phyloP scores from a whole-genome alignment of 257 asterid species.

The Salvia hispanica region DNA sequence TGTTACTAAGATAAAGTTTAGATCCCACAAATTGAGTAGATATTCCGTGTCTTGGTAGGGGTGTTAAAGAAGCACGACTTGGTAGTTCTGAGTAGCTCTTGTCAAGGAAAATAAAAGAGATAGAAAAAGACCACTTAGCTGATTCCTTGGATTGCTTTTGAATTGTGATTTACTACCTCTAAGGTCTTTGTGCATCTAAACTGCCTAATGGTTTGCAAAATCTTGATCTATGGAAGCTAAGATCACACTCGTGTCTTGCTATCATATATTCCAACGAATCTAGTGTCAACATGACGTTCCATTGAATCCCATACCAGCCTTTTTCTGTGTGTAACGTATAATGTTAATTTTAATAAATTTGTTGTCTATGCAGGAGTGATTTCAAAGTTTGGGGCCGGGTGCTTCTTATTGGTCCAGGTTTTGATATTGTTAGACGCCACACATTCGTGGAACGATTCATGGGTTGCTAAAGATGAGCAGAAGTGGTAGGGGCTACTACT shows the following conservation, averaged over 20 bases:
- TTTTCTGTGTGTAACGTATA: not conserved
- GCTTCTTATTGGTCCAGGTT: constrained; percentile 88
- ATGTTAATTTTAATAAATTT: constrained; percentile 18
- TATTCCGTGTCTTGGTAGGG: not conserved
- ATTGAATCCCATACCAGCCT: not conserved
- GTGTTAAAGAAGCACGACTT: not conserved
- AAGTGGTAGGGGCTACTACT: constrained; percentile 62
- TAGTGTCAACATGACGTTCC: not conserved
- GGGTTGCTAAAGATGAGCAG: constrained; percentile 96
- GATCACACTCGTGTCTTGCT: not conserved
- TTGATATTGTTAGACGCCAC: constrained; percentile 80
- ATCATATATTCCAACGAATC: not conserved
- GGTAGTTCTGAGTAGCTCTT: constrained; percentile 24
- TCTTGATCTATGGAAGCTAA: not conserved
- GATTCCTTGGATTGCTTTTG: not conserved
- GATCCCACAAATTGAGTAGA: no score
- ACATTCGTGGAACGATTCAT: constrained; percentile 95
- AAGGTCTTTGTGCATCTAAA: no score
- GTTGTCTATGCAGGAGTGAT: constrained; percentile 58
- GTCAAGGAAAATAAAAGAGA: not conserved
- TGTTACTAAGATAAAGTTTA: no score
- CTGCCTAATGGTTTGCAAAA: not conserved
- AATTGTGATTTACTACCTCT: no score
- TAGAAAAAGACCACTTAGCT: not conserved
- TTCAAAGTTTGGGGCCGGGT: constrained; percentile 95